Conservation (phyloP, 768 basidiomycete genomes). For the Ramaria sp. region DNA sequence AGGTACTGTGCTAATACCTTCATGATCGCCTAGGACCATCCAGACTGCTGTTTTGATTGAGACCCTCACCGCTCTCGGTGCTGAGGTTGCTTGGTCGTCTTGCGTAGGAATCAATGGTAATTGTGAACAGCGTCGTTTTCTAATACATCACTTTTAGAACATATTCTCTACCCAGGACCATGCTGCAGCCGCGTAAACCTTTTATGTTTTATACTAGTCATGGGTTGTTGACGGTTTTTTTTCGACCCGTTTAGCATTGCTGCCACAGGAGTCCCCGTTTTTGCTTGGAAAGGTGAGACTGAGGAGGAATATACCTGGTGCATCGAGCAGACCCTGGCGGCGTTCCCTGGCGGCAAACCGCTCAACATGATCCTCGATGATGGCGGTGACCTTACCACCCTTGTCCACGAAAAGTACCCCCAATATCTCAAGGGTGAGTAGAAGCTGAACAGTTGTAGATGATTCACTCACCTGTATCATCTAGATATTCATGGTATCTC, state of each 20-base stretch:
- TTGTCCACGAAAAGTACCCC: constrained; percentile 95
- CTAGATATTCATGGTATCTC: constrained; percentile 86
- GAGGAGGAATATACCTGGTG: constrained; percentile 99
- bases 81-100: constrained; percentile 97
- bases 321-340: constrained; percentile 87
- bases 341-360: constrained; percentile 74
- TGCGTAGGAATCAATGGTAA: constrained; percentile 41
- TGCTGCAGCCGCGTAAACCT: constrained; percentile 85
- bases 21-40: constrained; percentile 63
- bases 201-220: background rate
- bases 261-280: constrained; percentile 96
- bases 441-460: background rate
- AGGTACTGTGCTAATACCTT: constrained; percentile 5
- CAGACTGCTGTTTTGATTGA: constrained; percentile 99
- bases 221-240: background rate
- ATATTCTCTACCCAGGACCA: constrained; percentile 99
- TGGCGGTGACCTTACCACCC: constrained; percentile 89
- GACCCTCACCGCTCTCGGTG: constrained; percentile 90
- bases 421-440: constrained; percentile 65
- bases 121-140: no score
- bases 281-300: constrained; percentile 99
- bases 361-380: constrained; percentile 99
- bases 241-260: constrained; percentile 53
- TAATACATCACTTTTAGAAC: constrained; percentile 42
- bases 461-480: background rate